Base-by-base conservation (phyloP, 495 filamentous ascomycete species). In the Penicillium waksmanii region DNA sequence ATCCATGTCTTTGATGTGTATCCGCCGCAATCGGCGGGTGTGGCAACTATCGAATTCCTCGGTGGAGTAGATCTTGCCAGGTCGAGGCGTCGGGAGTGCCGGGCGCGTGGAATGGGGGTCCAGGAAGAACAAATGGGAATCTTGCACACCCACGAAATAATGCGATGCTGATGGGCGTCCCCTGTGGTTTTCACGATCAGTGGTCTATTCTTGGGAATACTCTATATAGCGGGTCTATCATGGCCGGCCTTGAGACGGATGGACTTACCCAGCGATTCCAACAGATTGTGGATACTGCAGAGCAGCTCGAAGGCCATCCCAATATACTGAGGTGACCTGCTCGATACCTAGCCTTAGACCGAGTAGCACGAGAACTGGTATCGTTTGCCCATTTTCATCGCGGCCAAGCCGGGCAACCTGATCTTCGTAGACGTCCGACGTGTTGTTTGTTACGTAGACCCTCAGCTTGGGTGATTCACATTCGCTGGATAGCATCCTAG, bases 121-220 rank as follows among this genome's bases (percentile, higher is more conserved):
- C 9, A 98, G 86, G 73, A 97, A 99, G 77, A 98, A 99, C 59
- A 98, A 84, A 63, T 87, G 80, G 46, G 88, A 84, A 27, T 88
- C 90, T 74, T 99, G 96, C n/a, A 88, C 85, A n/a, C 93, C 96
- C 55, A 98, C 80, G 67, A 99, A 99, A 69, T 98, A 99, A 71
- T 97, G 96, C 0, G 93, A 97, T 19, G 92, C 92, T 3, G 92
- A 94, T 25, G 96, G 95, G 17, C 96, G 91, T 51, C 96, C 96
- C 34, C 94, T 96, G 56, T 23, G 23, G 23, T 18, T 47, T 49
- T 33, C 34, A 57, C 3, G 15, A 25, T n/a, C 8, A 34, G 54
- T 65, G 38, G 64, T 57, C 12, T 42, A 6, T 36, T 36, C 1
- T 55, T 58, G 33, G 9, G 6, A 4, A 11, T 46, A 18, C 18